These are phyloP conservation scores for Wallacemonas sp. DNA, from an alignment of 208 protist species.

Conservation along the genomic window DNA sequence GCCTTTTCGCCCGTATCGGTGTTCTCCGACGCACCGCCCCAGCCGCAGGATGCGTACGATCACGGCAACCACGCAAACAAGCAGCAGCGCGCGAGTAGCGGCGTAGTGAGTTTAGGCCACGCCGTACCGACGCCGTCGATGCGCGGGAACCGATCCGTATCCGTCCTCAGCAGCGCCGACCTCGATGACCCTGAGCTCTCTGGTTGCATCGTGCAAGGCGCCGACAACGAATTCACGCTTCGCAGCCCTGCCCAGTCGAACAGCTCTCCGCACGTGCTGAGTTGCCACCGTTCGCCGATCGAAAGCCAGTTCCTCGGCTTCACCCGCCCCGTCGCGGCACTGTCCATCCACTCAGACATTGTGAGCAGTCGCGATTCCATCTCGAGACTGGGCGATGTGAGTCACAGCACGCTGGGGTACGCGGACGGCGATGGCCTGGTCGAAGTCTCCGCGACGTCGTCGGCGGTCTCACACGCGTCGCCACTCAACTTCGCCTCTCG, in stretches of 20 bases:
- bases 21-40: neutral
- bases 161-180: too few relatives aligned
- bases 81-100: neutral
- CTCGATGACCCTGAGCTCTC: neutral
- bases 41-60: neutral
- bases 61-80: neutral
- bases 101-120: too few relatives aligned
- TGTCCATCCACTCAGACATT: neutral
- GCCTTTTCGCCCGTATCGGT: too few relatives aligned
- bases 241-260: neutral
- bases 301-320: constrained; percentile 1
- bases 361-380: constrained; percentile 8
- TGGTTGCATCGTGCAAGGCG: neutral
- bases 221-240: neutral
- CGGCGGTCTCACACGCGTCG: neutral
- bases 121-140: too few relatives aligned
- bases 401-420: constrained; percentile 10
- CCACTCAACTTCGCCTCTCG: neutral
- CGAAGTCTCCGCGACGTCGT: constrained; percentile 8
- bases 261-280: neutral
- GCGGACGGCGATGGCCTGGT: constrained; percentile 1
- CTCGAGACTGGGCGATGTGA: neutral
- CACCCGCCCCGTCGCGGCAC: neutral
- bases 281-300: neutral
- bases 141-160: too few relatives aligned